Evolutionary conservation across 768 basidiomycete genomes (phyloP).

Genomic region (Trametes coccinea): DNA sequence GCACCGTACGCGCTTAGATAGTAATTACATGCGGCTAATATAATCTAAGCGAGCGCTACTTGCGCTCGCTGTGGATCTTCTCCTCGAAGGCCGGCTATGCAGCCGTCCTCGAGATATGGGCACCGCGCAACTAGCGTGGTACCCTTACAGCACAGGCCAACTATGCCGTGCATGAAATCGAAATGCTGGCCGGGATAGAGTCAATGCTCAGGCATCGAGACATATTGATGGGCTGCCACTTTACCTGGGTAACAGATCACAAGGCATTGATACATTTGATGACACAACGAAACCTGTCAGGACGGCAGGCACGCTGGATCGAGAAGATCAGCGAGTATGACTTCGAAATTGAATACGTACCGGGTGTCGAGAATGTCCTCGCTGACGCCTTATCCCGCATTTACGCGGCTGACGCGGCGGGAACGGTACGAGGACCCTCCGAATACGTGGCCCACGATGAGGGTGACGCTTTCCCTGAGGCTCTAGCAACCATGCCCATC

Average conservation of each 20-base stretch:
- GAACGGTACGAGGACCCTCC: conserved; percentile 1
- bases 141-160: conserved; percentile 32
- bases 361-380: too few species aligned
- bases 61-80: too few species aligned
- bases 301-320: conserved; percentile 21
- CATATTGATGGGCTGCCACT: conserved; percentile 15
- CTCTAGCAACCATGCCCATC: too few species aligned
- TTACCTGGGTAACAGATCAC: conserved; percentile 21
- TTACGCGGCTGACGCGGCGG: conserved; percentile 16
- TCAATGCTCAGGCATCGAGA: conserved; percentile 33
- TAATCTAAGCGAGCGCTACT: too few species aligned
- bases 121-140: too few species aligned
- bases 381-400: conserved; percentile 17
- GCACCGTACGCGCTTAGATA: too few species aligned
- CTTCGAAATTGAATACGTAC: conserved; percentile 24
- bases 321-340: conserved; percentile 21
- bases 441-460: conserved; percentile 12
- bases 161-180: conserved; percentile 42
- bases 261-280: conserved; percentile 14
- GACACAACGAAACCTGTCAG: conserved; percentile 19
- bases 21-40: too few species aligned
- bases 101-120: too few species aligned
- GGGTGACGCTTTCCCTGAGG: too few species aligned
- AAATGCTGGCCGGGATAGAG: conserved; percentile 37
- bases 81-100: too few species aligned